Base-by-base conservation (phyloP, 805 yeast genomes). In the Hanseniaspora lindneri region DNA sequence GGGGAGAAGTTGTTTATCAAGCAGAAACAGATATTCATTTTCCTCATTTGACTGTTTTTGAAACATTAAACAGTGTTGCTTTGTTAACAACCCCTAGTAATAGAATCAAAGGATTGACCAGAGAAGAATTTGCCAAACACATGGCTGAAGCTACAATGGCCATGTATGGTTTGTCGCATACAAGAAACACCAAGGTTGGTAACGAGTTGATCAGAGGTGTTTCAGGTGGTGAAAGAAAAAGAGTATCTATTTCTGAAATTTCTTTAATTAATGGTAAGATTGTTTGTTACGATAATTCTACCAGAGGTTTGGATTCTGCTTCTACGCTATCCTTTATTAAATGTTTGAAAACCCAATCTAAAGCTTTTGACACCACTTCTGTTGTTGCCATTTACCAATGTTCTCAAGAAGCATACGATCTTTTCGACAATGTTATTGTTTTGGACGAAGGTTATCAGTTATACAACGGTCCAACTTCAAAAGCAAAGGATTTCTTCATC, bases 201-300 rank as follows among this genome's bases (percentile, higher is more conserved):
- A 71, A 71, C 57, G 81, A 76, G 52, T 67, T 72, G 35, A 71
- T 80, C 27, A 72, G 84, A 60, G 83, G 86, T 66, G 83, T 80
- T 35, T 79, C 89, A 44, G 89, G 94, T 58, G 92, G 94, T 70
- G 92, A 83, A 66, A 69, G 94, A 55, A 82, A 83, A 64, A 75
- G 94, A 67, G 89, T 83, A 2, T 80, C 89, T 10, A 78, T 83
- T 56, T 85, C 87, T 10, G 94, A 83, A 64, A 83, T 83, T 1
- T 66, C 80, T 40, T 73, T 81, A 41, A 70, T 79, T 43, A 76
- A 79, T 25, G 80, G 85, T 27, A 66, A 74, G 42, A 68, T 80
- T 44, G 79, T 74, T 54, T 76, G 83, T 63, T 80, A 83, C 77
- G 88, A 83, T 67, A 84, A 84, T 58, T 81, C 89, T 5, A 84